Conservation (phyloP, 225 moss, liverwort and hornwort species). For the Sphagnum contortum region DNA sequence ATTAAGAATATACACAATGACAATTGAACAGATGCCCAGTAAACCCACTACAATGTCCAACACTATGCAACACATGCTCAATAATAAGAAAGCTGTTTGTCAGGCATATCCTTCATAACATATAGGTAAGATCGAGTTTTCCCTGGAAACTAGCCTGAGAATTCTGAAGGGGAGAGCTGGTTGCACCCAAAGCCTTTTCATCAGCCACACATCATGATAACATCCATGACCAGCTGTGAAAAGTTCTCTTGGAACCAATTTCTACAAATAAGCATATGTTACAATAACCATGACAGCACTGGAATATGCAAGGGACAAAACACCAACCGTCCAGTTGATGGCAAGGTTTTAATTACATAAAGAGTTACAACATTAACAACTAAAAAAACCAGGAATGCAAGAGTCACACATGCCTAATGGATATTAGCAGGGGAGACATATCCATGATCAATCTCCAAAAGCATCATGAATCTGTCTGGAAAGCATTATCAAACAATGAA, state of each 20-base stretch:
- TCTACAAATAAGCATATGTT: too few relatives aligned
- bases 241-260: not conserved
- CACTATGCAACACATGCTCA: constrained; percentile 38
- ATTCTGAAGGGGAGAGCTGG: constrained; percentile 73
- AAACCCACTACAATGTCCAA: constrained; percentile 29
- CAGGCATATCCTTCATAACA: constrained; percentile 48
- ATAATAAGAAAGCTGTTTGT: constrained; percentile 43
- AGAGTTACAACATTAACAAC: constrained; percentile 1
- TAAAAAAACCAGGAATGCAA: constrained; percentile 10
- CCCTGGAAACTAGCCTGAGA: constrained; percentile 81
- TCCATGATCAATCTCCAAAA: constrained; percentile 9
- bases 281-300: too few relatives aligned
- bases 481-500: too few relatives aligned
- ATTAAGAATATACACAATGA: constrained; percentile 32
- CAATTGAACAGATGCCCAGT: constrained; percentile 28
- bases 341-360: not conserved
- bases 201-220: constrained; percentile 85
- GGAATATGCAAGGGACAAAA: too few relatives aligned
- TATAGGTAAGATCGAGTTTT: constrained; percentile 77
- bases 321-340: too few relatives aligned
- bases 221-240: constrained; percentile 37
- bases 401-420: not conserved
- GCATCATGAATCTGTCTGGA: constrained; percentile 2
- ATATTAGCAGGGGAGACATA: constrained; percentile 2
- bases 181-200: constrained; percentile 87